Conservation (phyloP, 306 rosid species). For the Ceratonia siliqua region DNA sequence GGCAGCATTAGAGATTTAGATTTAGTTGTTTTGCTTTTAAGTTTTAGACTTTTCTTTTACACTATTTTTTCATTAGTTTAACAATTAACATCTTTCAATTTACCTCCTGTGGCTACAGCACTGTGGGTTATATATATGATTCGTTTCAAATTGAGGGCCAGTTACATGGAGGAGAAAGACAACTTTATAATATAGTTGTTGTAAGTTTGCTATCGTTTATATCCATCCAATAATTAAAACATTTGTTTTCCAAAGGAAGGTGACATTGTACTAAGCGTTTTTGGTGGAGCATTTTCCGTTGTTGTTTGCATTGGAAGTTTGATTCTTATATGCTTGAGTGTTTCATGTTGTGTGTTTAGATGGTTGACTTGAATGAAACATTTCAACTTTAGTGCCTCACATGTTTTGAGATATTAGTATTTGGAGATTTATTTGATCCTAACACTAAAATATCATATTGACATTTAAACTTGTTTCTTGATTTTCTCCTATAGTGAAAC, state of each 20-base stretch:
- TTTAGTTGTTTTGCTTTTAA: not conserved
- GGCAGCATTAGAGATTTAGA: not conserved
- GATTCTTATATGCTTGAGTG: too few species aligned
- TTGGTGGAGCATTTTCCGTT: constrained; percentile 4
- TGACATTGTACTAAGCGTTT: not conserved
- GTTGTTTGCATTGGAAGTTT: not conserved
- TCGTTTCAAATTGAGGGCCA: constrained; percentile 81
- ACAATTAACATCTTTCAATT: constrained; percentile 10
- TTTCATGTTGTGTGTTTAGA: not conserved
- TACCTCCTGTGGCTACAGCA: constrained; percentile 76
- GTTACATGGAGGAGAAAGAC: constrained; percentile 96
- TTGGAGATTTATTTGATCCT: not conserved
- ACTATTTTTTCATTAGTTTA: not conserved
- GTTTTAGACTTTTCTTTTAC: not conserved
- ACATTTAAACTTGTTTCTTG: not conserved
- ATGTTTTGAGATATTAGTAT: not conserved
- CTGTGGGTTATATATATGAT: constrained; percentile 92
- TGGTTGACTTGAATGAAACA: not conserved
- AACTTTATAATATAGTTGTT: constrained; percentile 85
- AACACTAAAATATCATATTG: not conserved
- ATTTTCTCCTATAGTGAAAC: not conserved
- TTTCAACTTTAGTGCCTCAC: not conserved
- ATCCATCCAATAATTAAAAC: constrained; percentile 2
- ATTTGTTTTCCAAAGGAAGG: not conserved
- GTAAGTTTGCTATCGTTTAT: constrained; percentile 44